Percentiles rank a stretch among this genome's conserved stretches.
phyloP scores from a whole-genome alignment of 2,329 filamentous ascomycete genomes.

The Simplicillium aogashimaense region DNA sequence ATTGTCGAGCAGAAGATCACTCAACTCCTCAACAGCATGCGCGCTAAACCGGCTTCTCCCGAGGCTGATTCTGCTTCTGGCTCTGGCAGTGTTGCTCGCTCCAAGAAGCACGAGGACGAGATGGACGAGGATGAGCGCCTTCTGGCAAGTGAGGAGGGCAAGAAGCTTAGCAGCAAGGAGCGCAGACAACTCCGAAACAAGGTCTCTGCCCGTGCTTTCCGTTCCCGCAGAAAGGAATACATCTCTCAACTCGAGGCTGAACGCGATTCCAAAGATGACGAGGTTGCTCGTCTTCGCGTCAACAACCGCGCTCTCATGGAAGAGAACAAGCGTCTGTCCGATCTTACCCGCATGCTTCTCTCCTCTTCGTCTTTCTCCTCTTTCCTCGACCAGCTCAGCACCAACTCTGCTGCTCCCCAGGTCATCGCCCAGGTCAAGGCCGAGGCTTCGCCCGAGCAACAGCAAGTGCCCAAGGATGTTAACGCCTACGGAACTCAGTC shows the following conservation, averaged over 20 bases:
- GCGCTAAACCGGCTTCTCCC: conserved; percentile 54
- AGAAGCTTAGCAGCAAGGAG: conserved; percentile 98
- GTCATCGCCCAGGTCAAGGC: conserved; percentile 22
- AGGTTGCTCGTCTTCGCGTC: conserved; percentile 68
- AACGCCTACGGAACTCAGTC: conserved; percentile 48
- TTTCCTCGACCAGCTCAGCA: conserved; percentile 63
- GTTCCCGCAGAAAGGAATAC: conserved; percentile 97
- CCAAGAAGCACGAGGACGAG: conserved; percentile 91
- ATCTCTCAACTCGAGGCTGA: conserved; percentile 90
- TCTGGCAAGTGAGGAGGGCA: conserved; percentile 92
- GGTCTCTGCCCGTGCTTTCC: conserved; percentile 94
- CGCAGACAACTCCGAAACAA: conserved; percentile 97
- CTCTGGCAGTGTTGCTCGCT: conserved; percentile 58
- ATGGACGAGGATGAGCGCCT: conserved; percentile 98
- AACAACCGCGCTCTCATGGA: conserved; percentile 77
- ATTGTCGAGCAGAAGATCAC: conserved; percentile 88
- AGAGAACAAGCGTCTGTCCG: conserved; percentile 73
- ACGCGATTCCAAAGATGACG: conserved; percentile 72
- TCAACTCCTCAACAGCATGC: conserved; percentile 85
- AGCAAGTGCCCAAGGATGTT: conserved; percentile 53
- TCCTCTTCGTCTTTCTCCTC: conserved; percentile 73
- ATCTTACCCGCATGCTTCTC: conserved; percentile 72
- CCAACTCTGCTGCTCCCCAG: conserved; percentile 35
- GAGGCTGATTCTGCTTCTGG: conserved; percentile 35
- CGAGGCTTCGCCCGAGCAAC: conserved; percentile 33